These are phyloP conservation scores for Wallacemonas sp. DNA, from an alignment of 208 protist species.

Conservation along the genomic window DNA sequence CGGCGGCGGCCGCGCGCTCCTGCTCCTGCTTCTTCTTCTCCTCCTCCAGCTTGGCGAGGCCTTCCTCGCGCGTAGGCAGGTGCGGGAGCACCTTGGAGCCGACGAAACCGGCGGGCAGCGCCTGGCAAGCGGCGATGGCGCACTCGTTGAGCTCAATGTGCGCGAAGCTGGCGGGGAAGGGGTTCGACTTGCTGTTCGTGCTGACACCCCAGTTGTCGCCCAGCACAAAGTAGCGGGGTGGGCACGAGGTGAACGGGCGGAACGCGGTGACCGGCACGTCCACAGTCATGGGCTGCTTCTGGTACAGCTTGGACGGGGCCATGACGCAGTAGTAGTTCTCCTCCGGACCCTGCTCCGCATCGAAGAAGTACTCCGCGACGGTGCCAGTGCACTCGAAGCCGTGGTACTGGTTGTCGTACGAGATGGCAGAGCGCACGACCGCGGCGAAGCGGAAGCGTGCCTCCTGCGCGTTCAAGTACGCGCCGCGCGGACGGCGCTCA, in stretches of 20 bases:
- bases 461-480: conserved; percentile 78
- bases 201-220: conserved; percentile 78
- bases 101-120: conserved; percentile 56
- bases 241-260: conserved; percentile 73
- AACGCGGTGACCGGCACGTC: conserved; percentile 73
- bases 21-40: conserved; percentile 33
- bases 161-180: conserved; percentile 61
- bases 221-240: conserved; percentile 75
- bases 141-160: conserved; percentile 79
- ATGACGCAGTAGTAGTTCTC: conserved; percentile 91
- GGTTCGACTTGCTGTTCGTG: conserved; percentile 48
- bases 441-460: conserved; percentile 82
- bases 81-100: conserved; percentile 50
- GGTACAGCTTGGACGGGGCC: conserved; percentile 61
- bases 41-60: conserved; percentile 46
- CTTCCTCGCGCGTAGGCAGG: conserved; percentile 57
- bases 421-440: conserved; percentile 74
- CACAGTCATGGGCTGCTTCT: conserved; percentile 48
- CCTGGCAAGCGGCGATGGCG: conserved; percentile 51
- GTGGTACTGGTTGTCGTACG: conserved; percentile 79
- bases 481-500: conserved; percentile 60
- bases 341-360: conserved; percentile 62
- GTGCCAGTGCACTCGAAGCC: conserved; percentile 73
- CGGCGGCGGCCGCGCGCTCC: conserved; percentile 12
- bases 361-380: conserved; percentile 86